A percentile compares a stretch with the other conserved stretches of the same genome.
Evolutionary conservation across 805 yeast species (phyloP).

Genomic region (Candida odintsovae): DNA sequence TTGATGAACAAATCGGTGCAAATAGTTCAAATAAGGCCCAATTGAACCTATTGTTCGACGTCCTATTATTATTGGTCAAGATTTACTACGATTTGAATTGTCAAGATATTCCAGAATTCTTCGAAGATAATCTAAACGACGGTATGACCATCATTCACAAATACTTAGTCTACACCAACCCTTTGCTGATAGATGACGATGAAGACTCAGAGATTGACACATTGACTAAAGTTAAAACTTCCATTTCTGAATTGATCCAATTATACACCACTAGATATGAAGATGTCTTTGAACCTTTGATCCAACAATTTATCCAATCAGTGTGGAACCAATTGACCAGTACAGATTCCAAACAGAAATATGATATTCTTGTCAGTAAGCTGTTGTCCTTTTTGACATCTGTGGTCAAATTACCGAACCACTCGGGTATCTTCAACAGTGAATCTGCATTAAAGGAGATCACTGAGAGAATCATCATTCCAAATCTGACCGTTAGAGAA

Average conservation of each 20-base stretch:
- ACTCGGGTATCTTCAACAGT: conserved; percentile 56
- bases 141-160: conserved; percentile 83
- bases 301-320: conserved; percentile 72
- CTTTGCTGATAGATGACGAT: conserved; percentile 47
- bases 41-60: conserved; percentile 58
- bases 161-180: conserved; percentile 60
- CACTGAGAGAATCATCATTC: conserved; percentile 77
- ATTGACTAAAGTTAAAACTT: conserved; percentile 67
- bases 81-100: conserved; percentile 91
- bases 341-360: conserved; percentile 65
- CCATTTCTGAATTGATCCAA: conserved; percentile 79
- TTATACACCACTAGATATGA: conserved; percentile 87
- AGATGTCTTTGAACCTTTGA: conserved; percentile 79
- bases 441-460: conserved; percentile 66
- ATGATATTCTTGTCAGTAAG: conserved; percentile 78
- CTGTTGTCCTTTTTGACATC: conserved; percentile 79
- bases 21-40: conserved; percentile 41
- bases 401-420: conserved; percentile 65
- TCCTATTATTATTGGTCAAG: conserved; percentile 64
- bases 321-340: conserved; percentile 73
- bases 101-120: conserved; percentile 97
- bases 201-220: conserved; percentile 68
- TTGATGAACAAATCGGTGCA: conserved; percentile 58
- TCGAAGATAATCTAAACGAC: conserved; percentile 77
- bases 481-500: conserved; percentile 81